Percentiles rank a stretch among this genome's conserved stretches.
Evolutionary conservation across 176 grass and related monocot species (phyloP).

Genomic region (Zizania latifolia): DNA sequence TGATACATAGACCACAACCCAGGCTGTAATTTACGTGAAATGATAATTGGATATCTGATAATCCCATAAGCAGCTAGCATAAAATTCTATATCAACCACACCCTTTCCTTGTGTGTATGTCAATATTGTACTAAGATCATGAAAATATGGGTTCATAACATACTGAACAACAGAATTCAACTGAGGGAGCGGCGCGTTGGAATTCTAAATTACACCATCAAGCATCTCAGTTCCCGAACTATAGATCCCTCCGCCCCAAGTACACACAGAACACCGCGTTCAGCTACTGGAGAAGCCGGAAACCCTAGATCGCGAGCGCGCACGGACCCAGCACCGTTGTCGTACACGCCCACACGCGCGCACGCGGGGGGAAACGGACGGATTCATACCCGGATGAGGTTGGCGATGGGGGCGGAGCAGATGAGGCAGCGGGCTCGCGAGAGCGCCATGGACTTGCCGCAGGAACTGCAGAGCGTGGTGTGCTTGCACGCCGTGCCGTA

Average conservation of each 20-base stretch:
- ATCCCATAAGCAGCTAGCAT: too few relatives aligned
- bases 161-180: conserved; percentile 13
- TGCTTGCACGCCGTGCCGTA: conserved; percentile 94
- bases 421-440: conserved; percentile 57
- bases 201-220: neutral
- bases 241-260: neutral
- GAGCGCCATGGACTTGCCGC: conserved; percentile 77
- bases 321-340: too few relatives aligned
- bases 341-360: too few relatives aligned
- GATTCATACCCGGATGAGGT: conserved; percentile 66
- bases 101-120: neutral
- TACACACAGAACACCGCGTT: neutral
- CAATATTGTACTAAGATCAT: neutral
- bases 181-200: neutral
- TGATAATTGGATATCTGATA: neutral
- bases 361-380: neutral
- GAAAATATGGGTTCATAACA: neutral
- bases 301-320: conserved; percentile 34
- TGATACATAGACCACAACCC: too few relatives aligned
- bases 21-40: neutral
- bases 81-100: too few relatives aligned
- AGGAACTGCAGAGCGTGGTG: conserved; percentile 81
- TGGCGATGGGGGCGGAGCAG: conserved; percentile 63
- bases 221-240: neutral
- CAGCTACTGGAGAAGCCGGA: neutral